Percentiles rank a stretch among this genome's conserved stretches.
phyloP scores from a whole-genome alignment of 441 rosid genomes.

The Metrosideros polymorpha region DNA sequence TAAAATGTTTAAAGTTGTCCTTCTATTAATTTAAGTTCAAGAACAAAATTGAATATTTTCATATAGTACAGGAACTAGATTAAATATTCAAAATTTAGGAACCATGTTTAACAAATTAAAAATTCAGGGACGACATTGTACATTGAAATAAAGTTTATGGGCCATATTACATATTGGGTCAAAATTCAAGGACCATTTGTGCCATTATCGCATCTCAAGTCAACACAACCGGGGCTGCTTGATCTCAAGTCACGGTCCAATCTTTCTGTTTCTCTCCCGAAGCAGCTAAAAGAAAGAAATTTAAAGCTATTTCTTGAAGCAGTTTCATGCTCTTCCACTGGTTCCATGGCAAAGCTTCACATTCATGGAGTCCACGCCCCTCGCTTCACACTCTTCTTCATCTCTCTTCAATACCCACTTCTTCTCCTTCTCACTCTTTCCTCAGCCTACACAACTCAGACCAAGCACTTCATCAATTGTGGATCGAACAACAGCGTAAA shows the following conservation, averaged over 20 bases:
- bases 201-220: too few relatives aligned
- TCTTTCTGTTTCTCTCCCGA: neutral
- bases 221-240: neutral
- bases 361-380: neutral
- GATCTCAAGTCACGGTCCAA: neutral
- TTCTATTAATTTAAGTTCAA: too few relatives aligned
- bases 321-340: neutral
- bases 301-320: neutral
- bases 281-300: neutral
- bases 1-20: too few relatives aligned
- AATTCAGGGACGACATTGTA: too few relatives aligned
- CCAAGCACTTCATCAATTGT: constrained; percentile 31
- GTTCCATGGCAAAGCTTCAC: constrained; percentile 12
- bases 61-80: too few relatives aligned
- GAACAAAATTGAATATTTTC: too few relatives aligned
- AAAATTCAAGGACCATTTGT: too few relatives aligned
- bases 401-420: constrained; percentile 1
- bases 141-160: too few relatives aligned
- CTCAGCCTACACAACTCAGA: constrained; percentile 8
- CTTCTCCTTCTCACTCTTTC: neutral
- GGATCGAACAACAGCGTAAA: constrained; percentile 12
- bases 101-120: too few relatives aligned
- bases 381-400: constrained; percentile 7
- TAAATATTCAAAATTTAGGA: too few relatives aligned
- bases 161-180: too few relatives aligned